These are phyloP conservation scores for Neonectria faginata DNA, from an alignment of 2,329 filamentous ascomycete genomes.

Conservation along the genomic window DNA sequence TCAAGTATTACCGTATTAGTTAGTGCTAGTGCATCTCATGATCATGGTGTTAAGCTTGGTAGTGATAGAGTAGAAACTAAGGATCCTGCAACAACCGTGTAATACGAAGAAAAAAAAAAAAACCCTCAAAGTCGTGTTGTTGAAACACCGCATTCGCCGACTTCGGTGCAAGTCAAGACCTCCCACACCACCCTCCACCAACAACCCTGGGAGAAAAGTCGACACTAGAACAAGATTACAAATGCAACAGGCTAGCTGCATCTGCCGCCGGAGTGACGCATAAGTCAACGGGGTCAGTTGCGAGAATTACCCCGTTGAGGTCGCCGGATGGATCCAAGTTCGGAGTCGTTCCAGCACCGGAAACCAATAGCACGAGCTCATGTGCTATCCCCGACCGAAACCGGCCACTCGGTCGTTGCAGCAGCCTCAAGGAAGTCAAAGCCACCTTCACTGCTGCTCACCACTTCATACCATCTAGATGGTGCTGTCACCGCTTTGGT, in stretches of 20 bases:
- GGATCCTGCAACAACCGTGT: too few relatives aligned
- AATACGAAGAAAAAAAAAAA: neutral
- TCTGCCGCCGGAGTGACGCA: constrained; percentile 10
- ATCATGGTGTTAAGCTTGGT: too few relatives aligned
- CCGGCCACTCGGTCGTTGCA: neutral
- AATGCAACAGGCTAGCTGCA: constrained; percentile 7
- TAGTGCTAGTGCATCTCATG: too few relatives aligned
- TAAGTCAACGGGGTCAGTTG: constrained; percentile 5
- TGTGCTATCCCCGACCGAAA: neutral
- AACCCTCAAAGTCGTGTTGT: constrained; percentile 14
- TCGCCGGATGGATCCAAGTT: neutral
- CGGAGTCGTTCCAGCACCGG: neutral
- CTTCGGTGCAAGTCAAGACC: constrained; percentile 6
- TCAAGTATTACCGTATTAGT: neutral
- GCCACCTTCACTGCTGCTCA: neutral
- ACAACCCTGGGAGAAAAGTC: neutral
- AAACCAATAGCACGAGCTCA: neutral
- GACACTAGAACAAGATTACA: constrained; percentile 14
- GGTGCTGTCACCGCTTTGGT: neutral
- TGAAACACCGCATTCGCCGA: neutral
- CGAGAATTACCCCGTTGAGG: neutral
- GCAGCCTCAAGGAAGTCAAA: neutral
- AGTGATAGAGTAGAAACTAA: neutral
- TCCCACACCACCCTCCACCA: neutral
- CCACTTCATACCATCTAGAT: neutral